phyloP scores from a whole-genome alignment of 208 protist species.

The Tritrichomonas foetus region DNA sequence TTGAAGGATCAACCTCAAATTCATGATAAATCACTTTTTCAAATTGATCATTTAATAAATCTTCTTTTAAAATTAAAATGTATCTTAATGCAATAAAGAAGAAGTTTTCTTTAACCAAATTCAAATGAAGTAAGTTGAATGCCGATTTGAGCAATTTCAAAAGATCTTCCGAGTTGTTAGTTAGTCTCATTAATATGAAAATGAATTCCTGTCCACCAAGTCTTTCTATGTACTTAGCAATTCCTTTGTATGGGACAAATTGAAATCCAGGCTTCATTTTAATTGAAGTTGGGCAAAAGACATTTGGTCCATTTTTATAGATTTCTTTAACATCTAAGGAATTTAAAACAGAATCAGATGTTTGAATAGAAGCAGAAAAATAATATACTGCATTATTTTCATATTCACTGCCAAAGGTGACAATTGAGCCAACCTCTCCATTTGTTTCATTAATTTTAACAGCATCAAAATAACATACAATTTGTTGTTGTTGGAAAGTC shows the following conservation, averaged over 20 bases:
- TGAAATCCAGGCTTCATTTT: neutral
- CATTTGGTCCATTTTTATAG: neutral
- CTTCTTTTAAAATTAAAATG: neutral
- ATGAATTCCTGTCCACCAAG: neutral
- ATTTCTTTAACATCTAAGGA: too few species aligned
- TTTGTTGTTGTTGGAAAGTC: neutral
- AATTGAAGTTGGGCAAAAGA: neutral
- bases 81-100: neutral
- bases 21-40: neutral
- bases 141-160: neutral
- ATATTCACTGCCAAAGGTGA: neutral
- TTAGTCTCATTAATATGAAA: neutral
- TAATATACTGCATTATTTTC: neutral
- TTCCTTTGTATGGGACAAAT: neutral
- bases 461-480: neutral
- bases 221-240: neutral
- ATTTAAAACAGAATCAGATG: neutral
- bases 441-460: neutral
- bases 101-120: neutral
- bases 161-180: neutral
- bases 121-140: neutral
- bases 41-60: neutral
- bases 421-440: too few species aligned
- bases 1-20: neutral
- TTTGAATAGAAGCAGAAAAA: neutral